Conservation (phyloP, 1,284 basidiomycete species). For the Ustilago vetiveriae region DNA sequence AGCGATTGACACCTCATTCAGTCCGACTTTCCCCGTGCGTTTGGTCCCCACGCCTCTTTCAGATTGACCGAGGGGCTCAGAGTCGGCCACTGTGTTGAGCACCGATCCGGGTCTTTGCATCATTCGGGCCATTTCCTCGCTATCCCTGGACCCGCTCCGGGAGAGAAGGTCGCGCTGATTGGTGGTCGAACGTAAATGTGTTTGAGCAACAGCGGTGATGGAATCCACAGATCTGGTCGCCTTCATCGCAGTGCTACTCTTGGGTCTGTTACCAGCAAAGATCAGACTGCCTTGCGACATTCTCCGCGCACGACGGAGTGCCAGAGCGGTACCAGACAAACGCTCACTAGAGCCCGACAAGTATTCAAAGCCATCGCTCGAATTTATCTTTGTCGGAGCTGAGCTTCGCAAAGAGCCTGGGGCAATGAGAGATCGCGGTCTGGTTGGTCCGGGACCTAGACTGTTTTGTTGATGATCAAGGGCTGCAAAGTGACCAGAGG, state of each 20-base stretch:
- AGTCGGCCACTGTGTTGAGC: slow-evolving; percentile 5
- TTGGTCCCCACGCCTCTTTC: not conserved
- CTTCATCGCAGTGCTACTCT: slow-evolving; percentile 15
- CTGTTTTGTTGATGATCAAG: slow-evolving; percentile 5
- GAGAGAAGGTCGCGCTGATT: slow-evolving; percentile 7
- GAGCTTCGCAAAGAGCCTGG: slow-evolving; percentile 24
- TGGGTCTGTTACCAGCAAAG: no score
- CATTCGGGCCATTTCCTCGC: not conserved
- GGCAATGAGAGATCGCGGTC: slow-evolving; percentile 19
- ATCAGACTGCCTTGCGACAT: slow-evolving; percentile 15
- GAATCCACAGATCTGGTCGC: slow-evolving; percentile 24
- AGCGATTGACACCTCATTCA: slow-evolving; percentile 25
- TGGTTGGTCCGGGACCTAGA: slow-evolving; percentile 12
- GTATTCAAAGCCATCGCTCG: slow-evolving; percentile 1
- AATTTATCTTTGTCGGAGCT: slow-evolving; percentile 5
- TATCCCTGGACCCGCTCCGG: slow-evolving; percentile 2
- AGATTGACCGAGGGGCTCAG: not conserved
- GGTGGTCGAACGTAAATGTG: not conserved
- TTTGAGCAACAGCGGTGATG: not conserved
- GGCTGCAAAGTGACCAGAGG: slow-evolving; percentile 6
- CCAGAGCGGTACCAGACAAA: slow-evolving; percentile 11
- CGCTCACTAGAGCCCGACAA: not conserved
- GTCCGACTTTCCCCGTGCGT: slow-evolving; percentile 17
- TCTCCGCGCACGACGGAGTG: slow-evolving; percentile 20
- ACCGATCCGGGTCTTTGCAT: slow-evolving; percentile 14